Conservation (phyloP, 768 basidiomycete species). For the Peribolospora kevripleyi region DNA sequence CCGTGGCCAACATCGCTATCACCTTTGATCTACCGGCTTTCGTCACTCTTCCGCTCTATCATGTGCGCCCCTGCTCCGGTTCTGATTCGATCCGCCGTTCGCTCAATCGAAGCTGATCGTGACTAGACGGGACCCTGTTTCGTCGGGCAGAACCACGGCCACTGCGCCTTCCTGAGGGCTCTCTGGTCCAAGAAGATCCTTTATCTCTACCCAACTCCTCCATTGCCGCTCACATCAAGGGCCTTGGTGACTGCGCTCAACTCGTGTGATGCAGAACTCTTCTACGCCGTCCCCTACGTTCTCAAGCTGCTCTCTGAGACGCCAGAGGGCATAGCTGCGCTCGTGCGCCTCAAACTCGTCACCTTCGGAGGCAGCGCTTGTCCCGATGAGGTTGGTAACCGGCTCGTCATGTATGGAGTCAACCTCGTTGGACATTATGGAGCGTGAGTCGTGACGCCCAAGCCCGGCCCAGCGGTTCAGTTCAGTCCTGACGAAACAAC, state of each 20-base stretch:
- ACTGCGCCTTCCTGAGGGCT: constrained; percentile 23
- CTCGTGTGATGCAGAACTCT: constrained; percentile 15
- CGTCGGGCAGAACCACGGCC: constrained; percentile 11
- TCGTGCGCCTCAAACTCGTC: constrained; percentile 28
- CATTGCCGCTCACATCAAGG: constrained; percentile 26
- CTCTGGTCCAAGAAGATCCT: constrained; percentile 24
- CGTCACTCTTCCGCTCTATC: constrained; percentile 28
- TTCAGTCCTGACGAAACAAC: neutral
- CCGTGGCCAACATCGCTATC: constrained; percentile 20
- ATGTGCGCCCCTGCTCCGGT: constrained; percentile 22
- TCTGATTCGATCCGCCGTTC: neutral
- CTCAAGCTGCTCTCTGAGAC: constrained; percentile 30
- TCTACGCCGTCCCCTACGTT: constrained; percentile 20
- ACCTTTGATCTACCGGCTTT: constrained; percentile 21
- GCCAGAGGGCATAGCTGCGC: constrained; percentile 23
- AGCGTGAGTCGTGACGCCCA: constrained; percentile 7
- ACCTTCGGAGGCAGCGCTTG: constrained; percentile 31
- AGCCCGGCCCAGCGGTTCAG: constrained; percentile 18
- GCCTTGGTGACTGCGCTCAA: constrained; percentile 25
- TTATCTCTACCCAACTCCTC: constrained; percentile 26
- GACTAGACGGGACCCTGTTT: neutral
- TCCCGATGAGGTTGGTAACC: constrained; percentile 32
- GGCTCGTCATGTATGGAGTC: constrained; percentile 28
- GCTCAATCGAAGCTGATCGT: neutral
- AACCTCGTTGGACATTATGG: constrained; percentile 30